Percentiles rank a stretch among this genome's conserved stretches.
phyloP scores from a whole-genome alignment of 1,284 basidiomycete genomes.

The Cryptococcus amylolentus region DNA sequence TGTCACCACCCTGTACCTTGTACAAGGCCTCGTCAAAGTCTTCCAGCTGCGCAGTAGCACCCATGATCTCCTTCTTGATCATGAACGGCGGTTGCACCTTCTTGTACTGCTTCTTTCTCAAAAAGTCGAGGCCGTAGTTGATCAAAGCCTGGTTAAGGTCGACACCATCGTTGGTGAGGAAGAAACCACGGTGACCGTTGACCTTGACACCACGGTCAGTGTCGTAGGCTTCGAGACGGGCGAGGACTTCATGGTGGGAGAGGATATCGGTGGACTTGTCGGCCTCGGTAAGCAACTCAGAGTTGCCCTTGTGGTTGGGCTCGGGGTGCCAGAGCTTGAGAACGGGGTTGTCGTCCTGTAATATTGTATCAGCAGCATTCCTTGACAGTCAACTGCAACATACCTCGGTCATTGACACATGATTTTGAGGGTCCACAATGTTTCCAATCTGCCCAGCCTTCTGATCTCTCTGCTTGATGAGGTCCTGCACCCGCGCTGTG shows the following conservation, averaged over 20 bases:
- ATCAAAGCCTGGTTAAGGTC: conserved; percentile 97
- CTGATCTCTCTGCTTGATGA: conserved; percentile 62
- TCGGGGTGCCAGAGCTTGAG: conserved; percentile 83
- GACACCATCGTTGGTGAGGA: conserved; percentile 89
- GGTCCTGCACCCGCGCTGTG: conserved; percentile 71
- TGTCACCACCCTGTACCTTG: conserved; percentile 79
- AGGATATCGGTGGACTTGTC: conserved; percentile 69
- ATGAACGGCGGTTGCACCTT: conserved; percentile 98
- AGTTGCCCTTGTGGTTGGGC: conserved; percentile 59
- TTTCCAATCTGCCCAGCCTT: conserved; percentile 85
- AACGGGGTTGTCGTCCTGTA: conserved; percentile 81
- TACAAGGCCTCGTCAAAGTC: conserved; percentile 99
- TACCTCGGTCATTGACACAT: conserved; percentile 85
- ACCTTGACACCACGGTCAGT: conserved; percentile 92
- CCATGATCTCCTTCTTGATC: conserved; percentile 98
- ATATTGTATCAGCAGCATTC: not conserved
- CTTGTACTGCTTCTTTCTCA: conserved; percentile 77
- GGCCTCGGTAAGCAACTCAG: conserved; percentile 51
- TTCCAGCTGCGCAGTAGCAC: conserved; percentile 93
- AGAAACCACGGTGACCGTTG: conserved; percentile 93
- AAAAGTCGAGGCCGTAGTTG: conserved; percentile 90
- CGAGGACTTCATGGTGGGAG: conserved; percentile 93
- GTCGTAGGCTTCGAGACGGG: conserved; percentile 91
- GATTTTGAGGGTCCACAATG: conserved; percentile 81
- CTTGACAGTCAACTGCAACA: conserved; percentile 20